Evolutionary conservation across 352 stramenopile species (phyloP).

Genomic region (Globisporangium cylindrosporum): DNA sequence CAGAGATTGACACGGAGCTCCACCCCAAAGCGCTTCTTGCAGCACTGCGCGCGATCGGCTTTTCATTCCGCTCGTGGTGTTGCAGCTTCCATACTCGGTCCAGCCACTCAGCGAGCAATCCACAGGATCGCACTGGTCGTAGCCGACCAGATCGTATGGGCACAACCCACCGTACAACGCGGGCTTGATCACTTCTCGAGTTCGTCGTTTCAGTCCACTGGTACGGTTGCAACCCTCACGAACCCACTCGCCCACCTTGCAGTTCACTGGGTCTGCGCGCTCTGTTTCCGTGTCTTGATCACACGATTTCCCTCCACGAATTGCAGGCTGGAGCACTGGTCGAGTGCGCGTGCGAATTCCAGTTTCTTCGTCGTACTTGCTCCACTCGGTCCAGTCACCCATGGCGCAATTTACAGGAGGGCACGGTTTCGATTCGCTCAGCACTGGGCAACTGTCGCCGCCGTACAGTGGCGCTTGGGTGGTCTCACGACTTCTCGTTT

Average conservation of each 20-base stretch:
- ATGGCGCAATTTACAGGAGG: conserved; percentile 44
- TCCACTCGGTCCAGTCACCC: conserved; percentile 41
- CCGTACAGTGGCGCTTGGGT: conserved; percentile 38
- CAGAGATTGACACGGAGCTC: conserved; percentile 25
- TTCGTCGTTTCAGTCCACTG: conserved; percentile 28
- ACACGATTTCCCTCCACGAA: conserved; percentile 44
- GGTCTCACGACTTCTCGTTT: conserved; percentile 29
- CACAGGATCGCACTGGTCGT: conserved; percentile 46
- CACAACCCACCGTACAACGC: conserved; percentile 54
- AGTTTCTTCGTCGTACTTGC: conserved; percentile 31
- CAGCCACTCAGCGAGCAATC: conserved; percentile 51
- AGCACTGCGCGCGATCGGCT: conserved; percentile 35
- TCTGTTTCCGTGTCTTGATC: conserved; percentile 31
- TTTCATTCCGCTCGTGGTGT: conserved; percentile 30
- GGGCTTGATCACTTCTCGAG: conserved; percentile 29
- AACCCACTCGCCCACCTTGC: conserved; percentile 42
- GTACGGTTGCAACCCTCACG: conserved; percentile 39
- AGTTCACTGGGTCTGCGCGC: conserved; percentile 43
- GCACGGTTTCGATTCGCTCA: conserved; percentile 31
- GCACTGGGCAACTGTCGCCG: conserved; percentile 21
- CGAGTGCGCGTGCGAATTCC: conserved; percentile 34
- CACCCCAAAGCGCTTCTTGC: conserved; percentile 31
- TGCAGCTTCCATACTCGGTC: conserved; percentile 31
- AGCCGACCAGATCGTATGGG: conserved; percentile 24
- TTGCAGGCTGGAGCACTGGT: conserved; percentile 21